Evolutionary conservation across 148 eudicot genomes (phyloP).

Genomic region (Vaccinium darrowii): DNA sequence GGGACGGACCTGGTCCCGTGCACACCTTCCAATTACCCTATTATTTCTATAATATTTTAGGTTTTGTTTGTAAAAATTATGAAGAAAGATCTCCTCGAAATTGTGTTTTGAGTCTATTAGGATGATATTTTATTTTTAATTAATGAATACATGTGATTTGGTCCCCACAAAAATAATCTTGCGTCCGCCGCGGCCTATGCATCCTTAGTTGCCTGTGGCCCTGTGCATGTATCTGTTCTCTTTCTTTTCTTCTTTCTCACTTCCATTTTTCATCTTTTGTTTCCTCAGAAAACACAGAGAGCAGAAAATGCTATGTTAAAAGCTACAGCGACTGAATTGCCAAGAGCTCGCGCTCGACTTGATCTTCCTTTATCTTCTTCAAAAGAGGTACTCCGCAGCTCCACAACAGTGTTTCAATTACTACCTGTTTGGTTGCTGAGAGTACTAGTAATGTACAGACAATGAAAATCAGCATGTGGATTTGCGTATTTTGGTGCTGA

Average conservation of each 20-base stretch:
- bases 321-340: background rate
- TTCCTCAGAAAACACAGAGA: background rate
- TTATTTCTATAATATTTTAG: too few species aligned
- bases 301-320: background rate
- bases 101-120: too few species aligned
- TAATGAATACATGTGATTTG: too few species aligned
- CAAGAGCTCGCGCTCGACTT: background rate
- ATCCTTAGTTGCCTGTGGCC: too few species aligned
- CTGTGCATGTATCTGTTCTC: too few species aligned
- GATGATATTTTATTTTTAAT: too few species aligned
- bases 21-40: too few species aligned
- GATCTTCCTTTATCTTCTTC: conserved; percentile 5
- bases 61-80: too few species aligned
- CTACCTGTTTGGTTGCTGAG: conserved; percentile 8
- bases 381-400: conserved; percentile 4
- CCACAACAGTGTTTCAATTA: background rate
- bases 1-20: too few species aligned
- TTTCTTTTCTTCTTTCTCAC: background rate
- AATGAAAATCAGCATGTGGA: background rate
- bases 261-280: background rate
- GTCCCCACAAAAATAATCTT: too few species aligned
- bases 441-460: background rate
- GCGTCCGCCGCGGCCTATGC: too few species aligned
- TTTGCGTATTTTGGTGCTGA: background rate
- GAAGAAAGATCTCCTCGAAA: too few species aligned